Evolutionary conservation across 345 rosid genomes (phyloP), one percentile per base, ranked within the genome.

Genomic region (Lumnitzera racemosa): DNA sequence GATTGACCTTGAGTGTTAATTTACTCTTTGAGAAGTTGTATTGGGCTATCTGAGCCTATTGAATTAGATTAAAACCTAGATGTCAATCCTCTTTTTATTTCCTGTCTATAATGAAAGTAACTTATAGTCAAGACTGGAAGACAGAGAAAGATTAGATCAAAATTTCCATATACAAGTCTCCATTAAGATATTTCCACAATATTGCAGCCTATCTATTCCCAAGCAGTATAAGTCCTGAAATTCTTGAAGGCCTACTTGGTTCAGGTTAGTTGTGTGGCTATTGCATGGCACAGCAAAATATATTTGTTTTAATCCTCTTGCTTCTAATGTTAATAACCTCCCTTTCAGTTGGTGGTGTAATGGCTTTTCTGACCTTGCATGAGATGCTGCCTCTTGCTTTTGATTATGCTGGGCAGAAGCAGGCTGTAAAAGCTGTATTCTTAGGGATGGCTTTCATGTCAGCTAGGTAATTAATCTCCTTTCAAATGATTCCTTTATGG

Each of bases 381-480:
- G 99, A 90, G 68, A 90, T 94, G 99, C 85, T 94, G 59, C 99
- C 99, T 6, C 79, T 94, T 78, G 97, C 99, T 61, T 90, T 94
- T 72, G 96, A 94, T 75, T 94, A 94, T 78, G 97, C 97, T 16
- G 99, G 97, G 41, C 99, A 81, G 81, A 94, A 94, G 67, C 99
- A 88, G 74, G 97, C 99, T 57, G 96, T 90, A 31, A 94, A 94
- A 73, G 97, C 99, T 56, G 95, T 90, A 55, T 94, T 94, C 81
- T 56, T 88, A 17, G 99, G 99, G 24, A 94, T 94, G 99, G 96
- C 96, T 57, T 94, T 84, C 83, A 94, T 94, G 99, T 94, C 99
- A 41, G 96, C 96, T 46, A 94, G 99, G 99, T 92, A 83, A 67
- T 55, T 13, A 58, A n/a, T 52, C 46, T 64, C 31, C 24, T 49